Conservation (phyloP, 2,329 filamentous ascomycete species). For the Xenoacremonium recifei region DNA sequence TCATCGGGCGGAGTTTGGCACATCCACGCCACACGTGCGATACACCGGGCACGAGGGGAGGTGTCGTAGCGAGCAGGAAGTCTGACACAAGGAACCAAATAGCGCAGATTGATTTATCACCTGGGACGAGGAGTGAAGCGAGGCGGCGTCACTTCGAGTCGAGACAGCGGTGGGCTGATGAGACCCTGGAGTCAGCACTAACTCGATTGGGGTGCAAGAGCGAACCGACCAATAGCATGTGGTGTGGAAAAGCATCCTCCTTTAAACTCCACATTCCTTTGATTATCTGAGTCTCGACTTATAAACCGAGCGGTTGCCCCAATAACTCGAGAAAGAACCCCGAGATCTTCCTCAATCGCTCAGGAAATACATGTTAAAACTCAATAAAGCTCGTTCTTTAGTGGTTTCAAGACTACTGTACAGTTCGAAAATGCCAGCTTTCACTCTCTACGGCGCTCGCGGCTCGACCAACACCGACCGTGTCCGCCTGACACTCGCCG, state of each 20-base stretch:
- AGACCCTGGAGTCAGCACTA: slow-evolving; percentile 14
- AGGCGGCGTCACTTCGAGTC: background rate
- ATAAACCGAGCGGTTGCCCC: slow-evolving; percentile 9
- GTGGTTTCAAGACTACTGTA: slow-evolving; percentile 28
- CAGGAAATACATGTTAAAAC: too few species aligned
- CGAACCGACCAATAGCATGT: slow-evolving; percentile 32
- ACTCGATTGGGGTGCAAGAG: slow-evolving; percentile 27
- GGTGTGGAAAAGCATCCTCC: slow-evolving; percentile 9
- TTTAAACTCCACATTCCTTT: background rate
- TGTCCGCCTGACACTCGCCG: slow-evolving; percentile 41
- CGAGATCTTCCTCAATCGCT: too few species aligned
- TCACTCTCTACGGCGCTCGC: slow-evolving; percentile 39
- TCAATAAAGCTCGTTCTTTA: too few species aligned
- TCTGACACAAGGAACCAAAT: background rate
- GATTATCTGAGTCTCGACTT: slow-evolving; percentile 4
- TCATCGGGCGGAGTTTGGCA: background rate
- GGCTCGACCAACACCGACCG: slow-evolving; percentile 43
- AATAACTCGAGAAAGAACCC: background rate
- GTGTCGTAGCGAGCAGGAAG: background rate
- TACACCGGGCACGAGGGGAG: background rate
- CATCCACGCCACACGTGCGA: background rate
- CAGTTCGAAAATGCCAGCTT: slow-evolving; percentile 38
- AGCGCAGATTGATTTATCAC: background rate
- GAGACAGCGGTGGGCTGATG: background rate
- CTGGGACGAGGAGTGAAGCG: background rate